These are phyloP conservation scores for Nicotiana sylvestris DNA, from an alignment of 257 asterid species.

Conservation along the genomic window DNA sequence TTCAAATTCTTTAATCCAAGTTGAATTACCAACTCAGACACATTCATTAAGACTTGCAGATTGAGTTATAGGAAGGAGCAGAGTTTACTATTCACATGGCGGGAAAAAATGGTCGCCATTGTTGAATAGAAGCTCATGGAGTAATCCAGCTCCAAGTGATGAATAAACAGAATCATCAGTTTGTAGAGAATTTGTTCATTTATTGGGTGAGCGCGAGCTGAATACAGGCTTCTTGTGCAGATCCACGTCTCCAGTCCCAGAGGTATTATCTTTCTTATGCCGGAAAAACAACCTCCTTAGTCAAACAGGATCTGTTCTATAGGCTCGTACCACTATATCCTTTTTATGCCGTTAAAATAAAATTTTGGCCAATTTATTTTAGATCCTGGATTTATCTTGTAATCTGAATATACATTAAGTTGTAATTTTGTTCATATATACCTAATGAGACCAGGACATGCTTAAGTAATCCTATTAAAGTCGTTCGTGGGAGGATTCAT, in stretches of 20 bases:
- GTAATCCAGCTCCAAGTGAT: slow-evolving; percentile 1
- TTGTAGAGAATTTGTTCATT: slow-evolving; percentile 6
- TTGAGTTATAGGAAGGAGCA: not conserved
- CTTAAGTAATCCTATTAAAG: too few relatives aligned
- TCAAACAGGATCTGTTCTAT: too few relatives aligned
- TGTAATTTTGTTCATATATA: too few relatives aligned
- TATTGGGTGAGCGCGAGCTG: not conserved
- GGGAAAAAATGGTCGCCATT: not conserved
- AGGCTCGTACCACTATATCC: too few relatives aligned
- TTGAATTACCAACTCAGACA: not conserved
- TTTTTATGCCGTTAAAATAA: too few relatives aligned
- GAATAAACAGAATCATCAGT: not conserved
- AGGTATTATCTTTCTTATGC: not conserved
- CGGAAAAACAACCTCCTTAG: not conserved
- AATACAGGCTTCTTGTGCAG: slow-evolving; percentile 3
- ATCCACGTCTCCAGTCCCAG: not conserved
- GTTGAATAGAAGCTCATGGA: not conserved
- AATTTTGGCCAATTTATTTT: too few relatives aligned
- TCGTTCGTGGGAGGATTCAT: too few relatives aligned
- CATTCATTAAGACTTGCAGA: not conserved
- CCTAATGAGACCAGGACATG: too few relatives aligned
- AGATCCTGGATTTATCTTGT: too few relatives aligned
- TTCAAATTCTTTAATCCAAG: not conserved
- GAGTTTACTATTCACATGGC: not conserved
- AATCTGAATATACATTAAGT: too few relatives aligned